phyloP scores from a whole-genome alignment of 306 rosid genomes.

The Amphicarpaea edgeworthii region DNA sequence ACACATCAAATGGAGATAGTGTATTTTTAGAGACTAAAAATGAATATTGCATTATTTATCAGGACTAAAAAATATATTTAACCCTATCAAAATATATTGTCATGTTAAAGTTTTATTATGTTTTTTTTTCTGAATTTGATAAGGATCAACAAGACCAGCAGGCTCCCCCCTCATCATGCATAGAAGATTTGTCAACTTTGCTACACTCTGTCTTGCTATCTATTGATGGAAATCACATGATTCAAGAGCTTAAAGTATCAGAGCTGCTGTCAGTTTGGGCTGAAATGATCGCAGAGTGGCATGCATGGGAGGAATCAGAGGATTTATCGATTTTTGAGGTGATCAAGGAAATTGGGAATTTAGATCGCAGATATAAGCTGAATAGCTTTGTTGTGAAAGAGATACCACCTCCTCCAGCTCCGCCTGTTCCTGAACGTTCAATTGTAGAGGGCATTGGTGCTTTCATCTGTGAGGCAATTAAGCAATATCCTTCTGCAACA shows the following conservation, averaged over 20 bases:
- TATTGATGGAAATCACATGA: slow-evolving; percentile 60
- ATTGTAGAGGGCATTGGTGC: slow-evolving; percentile 75
- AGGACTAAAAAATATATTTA: background rate
- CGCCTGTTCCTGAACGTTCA: slow-evolving; percentile 80
- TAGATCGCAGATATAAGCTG: slow-evolving; percentile 57
- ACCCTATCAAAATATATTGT: background rate
- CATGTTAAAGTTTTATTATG: background rate
- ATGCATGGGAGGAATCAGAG: slow-evolving; percentile 92
- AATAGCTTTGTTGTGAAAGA: slow-evolving; percentile 65
- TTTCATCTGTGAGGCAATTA: slow-evolving; percentile 72
- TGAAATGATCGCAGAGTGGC: slow-evolving; percentile 81
- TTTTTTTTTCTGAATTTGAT: slow-evolving; percentile 46
- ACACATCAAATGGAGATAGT: background rate
- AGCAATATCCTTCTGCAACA: slow-evolving; percentile 83
- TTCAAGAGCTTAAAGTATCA: slow-evolving; percentile 73
- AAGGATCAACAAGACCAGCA: slow-evolving; percentile 57
- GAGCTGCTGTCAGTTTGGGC: slow-evolving; percentile 85
- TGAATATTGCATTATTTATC: background rate
- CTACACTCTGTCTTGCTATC: slow-evolving; percentile 67
- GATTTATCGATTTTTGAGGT: slow-evolving; percentile 80
- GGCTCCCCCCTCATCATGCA: slow-evolving; percentile 64
- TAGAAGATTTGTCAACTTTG: slow-evolving; percentile 78
- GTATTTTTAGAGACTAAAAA: background rate
- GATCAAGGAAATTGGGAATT: slow-evolving; percentile 73
- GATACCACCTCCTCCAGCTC: slow-evolving; percentile 80